Evolutionary conservation across 345 rosid species (phyloP), one percentile per base, ranked within the genome.

Genomic region (Isatis tinctoria): DNA sequence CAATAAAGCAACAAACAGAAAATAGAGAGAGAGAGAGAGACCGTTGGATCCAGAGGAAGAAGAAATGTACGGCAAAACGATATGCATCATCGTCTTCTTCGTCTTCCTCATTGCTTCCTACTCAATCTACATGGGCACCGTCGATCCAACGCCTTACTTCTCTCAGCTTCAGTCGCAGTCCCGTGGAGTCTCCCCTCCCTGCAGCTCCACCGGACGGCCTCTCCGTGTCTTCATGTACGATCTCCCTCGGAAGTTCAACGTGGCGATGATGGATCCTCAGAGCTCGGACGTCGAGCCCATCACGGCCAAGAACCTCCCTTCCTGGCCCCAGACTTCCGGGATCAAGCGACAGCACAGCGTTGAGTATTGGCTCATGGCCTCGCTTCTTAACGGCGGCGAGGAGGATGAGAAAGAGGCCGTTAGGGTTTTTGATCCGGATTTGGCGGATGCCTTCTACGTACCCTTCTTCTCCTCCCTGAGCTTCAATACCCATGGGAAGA

Each of bases 331-430:
- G 10, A 83, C 80, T 60, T 74, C 85, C 14, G 98, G 97, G 36
- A 53, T 92, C 40, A 81, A 82, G 75, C 71, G 72, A 82, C 97
- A 95, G 78, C 98, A 95, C 60, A 92, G 98, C 53, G 92, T 88
- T 49, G 99, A 95, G 88, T 95, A 95, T 62, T 95, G 99, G 99
- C 67, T 95, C 60, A 86, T 92, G 97, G 97, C 86, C 10, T 95
- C 98, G 58, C 92, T 95, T 44, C 76, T 95, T 73, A 63, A 82
- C 37, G 83, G 65, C 1, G 91, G 82, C 0, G 83, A 65, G 2
- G 85, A 73, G 10, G 24, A 22, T 22, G 84, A 67, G 28, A 82
- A 77, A 36, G 97, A 90, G 77, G 95, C 86, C 17, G 80, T 89
- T 67, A 87, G 98, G 92, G 97, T 91, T 78, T 83, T 79, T 82